Evolutionary conservation across 345 rosid genomes (phyloP).

Genomic region (Laguncularia racemosa): DNA sequence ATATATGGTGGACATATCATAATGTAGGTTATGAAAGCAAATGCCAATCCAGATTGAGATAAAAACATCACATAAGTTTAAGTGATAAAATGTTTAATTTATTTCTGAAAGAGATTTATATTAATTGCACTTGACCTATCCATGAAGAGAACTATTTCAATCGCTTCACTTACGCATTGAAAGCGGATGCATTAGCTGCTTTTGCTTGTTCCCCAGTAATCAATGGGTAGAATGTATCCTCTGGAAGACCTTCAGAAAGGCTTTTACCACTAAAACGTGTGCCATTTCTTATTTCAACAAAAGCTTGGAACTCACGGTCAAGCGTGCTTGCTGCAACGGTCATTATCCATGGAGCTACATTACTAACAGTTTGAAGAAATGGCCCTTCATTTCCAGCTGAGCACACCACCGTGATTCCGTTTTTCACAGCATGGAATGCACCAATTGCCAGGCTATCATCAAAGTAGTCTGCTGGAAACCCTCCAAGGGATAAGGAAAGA

Average conservation of each 20-base stretch:
- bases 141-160: no score
- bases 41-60: no score
- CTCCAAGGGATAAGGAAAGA: conserved; percentile 44
- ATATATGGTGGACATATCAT: no score
- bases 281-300: conserved; percentile 32
- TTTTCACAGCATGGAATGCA: conserved; percentile 39
- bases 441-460: conserved; percentile 34
- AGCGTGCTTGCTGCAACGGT: conserved; percentile 57
- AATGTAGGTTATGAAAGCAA: no score
- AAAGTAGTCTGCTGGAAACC: conserved; percentile 15
- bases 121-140: no score
- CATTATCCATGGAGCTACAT: conserved; percentile 53
- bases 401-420: conserved; percentile 35
- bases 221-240: conserved; percentile 25
- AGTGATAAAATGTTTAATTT: no score
- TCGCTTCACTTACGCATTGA: conserved; percentile 27
- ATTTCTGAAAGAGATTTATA: no score
- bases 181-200: conserved; percentile 16
- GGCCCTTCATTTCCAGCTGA: conserved; percentile 55
- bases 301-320: conserved; percentile 38
- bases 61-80: no score
- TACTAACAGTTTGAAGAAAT: conserved; percentile 20
- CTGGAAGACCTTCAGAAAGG: conserved; percentile 28
- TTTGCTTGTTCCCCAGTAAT: conserved; percentile 21
- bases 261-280: conserved; percentile 33